Percentiles rank a stretch among this genome's conserved stretches.
phyloP scores from a whole-genome alignment of 257 asterid species.

The Nicotiana otophora region DNA sequence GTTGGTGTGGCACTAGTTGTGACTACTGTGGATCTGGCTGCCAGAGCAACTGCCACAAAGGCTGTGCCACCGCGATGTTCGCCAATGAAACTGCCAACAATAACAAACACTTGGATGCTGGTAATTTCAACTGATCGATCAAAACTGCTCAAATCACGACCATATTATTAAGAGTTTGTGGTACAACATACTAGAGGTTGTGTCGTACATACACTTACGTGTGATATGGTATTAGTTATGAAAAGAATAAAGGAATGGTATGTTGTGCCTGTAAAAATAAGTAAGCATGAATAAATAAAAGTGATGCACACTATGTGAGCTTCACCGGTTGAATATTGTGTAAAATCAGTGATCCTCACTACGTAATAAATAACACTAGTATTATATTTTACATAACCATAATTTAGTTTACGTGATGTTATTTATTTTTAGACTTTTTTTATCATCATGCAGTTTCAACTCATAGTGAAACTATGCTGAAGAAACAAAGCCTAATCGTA shows the following conservation, averaged over 20 bases:
- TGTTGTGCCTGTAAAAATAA: background rate
- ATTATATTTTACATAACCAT: background rate
- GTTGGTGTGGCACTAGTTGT: constrained; percentile 6
- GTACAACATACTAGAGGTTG: background rate
- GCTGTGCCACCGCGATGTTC: background rate
- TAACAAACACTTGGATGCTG: background rate
- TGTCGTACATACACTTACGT: background rate
- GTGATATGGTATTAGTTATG: background rate
- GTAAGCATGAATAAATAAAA: background rate
- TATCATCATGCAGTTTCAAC: too few species aligned
- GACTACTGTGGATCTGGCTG: constrained; percentile 11
- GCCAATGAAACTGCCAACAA: background rate
- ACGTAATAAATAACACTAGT: background rate
- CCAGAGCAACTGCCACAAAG: background rate
- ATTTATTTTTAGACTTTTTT: too few species aligned
- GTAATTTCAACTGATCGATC: background rate
- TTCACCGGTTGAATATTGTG: background rate
- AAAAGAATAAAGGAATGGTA: background rate
- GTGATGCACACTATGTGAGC: background rate
- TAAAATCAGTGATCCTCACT: background rate
- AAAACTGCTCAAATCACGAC: background rate
- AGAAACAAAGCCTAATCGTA: too few species aligned
- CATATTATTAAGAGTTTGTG: background rate
- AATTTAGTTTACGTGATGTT: background rate
- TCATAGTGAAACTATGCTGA: too few species aligned